A percentile compares a stretch with the other conserved stretches of the same genome.
Evolutionary conservation across 1,284 basidiomycete genomes (phyloP).

Genomic region (Cryptococcus sp.): DNA sequence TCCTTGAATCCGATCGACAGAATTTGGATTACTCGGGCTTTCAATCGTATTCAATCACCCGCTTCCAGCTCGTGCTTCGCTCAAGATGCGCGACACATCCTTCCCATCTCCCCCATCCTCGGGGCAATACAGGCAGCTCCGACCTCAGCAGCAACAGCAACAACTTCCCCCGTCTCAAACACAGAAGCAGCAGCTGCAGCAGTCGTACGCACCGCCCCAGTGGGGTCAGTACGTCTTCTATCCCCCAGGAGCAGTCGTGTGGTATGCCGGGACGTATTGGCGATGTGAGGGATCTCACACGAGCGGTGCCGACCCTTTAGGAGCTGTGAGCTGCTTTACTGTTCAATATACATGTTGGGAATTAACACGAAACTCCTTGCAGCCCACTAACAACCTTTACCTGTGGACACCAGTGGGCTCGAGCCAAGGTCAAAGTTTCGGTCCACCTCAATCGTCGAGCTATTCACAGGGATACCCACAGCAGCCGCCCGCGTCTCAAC

Average conservation of each 20-base stretch:
- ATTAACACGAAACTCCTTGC: background rate
- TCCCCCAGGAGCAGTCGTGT: conserved; percentile 32
- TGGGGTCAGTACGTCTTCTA: conserved; percentile 33
- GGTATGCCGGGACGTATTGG: conserved; percentile 42
- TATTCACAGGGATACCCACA: conserved; percentile 4
- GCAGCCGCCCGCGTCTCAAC: conserved; percentile 6
- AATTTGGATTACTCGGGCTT: too few relatives aligned
- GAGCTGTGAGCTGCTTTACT: conserved; percentile 26
- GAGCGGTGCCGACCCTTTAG: conserved; percentile 21
- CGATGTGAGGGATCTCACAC: conserved; percentile 39
- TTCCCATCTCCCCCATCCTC: too few relatives aligned
- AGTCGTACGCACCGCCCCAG: conserved; percentile 3
- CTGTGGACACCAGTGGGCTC: conserved; percentile 43
- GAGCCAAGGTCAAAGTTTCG: conserved; percentile 7
- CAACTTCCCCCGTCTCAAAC: background rate
- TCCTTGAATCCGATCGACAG: too few relatives aligned
- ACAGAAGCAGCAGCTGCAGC: background rate
- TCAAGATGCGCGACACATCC: too few relatives aligned
- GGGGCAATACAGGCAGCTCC: too few relatives aligned
- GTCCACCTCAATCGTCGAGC: background rate
- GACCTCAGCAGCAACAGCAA: background rate
- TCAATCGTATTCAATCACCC: too few relatives aligned
- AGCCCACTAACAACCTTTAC: conserved; percentile 38
- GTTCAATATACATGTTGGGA: conserved; percentile 1
- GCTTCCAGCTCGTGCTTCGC: too few relatives aligned